Conservation (phyloP, 164 flowering plant genomes). For the Umbilicus rupestris region DNA sequence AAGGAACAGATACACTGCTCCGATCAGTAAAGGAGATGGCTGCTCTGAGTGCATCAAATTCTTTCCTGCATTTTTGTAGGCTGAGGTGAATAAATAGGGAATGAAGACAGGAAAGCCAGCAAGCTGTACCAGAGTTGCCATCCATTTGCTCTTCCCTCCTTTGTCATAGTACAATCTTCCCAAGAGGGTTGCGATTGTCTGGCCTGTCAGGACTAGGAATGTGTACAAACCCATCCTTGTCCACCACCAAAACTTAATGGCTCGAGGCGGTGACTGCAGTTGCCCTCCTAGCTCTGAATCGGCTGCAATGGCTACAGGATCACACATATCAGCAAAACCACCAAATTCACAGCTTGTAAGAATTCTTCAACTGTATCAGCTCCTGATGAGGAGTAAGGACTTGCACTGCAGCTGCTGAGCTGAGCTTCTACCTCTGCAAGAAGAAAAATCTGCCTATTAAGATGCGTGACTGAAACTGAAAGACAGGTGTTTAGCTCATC, state of each 20-base stretch:
- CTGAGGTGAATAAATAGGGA: conserved; percentile 18
- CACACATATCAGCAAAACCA: background rate
- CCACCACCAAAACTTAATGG: conserved; percentile 17
- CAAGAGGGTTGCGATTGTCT: conserved; percentile 21
- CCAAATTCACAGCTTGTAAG: background rate
- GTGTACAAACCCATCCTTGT: conserved; percentile 18
- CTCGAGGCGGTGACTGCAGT: background rate
- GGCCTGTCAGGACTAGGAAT: conserved; percentile 22
- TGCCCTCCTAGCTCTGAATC: background rate
- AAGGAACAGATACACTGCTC: conserved; percentile 15
- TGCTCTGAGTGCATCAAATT: background rate
- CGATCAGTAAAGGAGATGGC: conserved; percentile 12
- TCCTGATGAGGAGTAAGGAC: background rate
- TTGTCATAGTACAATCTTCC: conserved; percentile 35
- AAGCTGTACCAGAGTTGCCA: conserved; percentile 18
- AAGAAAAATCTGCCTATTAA: background rate
- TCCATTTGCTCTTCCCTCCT: conserved; percentile 39
- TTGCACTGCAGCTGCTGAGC: conserved; percentile 11
- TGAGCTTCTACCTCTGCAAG: conserved; percentile 11
- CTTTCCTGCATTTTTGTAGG: background rate
- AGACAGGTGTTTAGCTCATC: background rate
- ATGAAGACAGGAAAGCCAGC: conserved; percentile 37
- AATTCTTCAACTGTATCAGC: background rate
- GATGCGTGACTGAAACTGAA: background rate
- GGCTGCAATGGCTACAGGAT: conserved; percentile 7